Base-by-base conservation (phyloP, 805 yeast species). In the Jamesozyma piceae region DNA sequence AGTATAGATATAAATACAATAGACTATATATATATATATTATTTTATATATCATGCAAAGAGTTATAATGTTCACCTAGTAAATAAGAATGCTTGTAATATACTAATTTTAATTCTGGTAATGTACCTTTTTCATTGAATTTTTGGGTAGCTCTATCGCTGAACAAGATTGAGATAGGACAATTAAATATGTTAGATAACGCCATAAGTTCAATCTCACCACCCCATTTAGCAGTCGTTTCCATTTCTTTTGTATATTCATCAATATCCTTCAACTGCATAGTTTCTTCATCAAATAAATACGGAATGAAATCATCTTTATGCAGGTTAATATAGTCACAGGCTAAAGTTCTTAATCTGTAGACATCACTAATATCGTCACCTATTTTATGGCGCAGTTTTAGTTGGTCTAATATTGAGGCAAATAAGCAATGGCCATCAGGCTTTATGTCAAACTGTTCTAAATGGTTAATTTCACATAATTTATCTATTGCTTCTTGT, bases 41-140 rank as follows among this genome's bases (percentile, higher is more conserved):
- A 8, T 24, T 24, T 15, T 26, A 36, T 24, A 72, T 70, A 62
- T 77, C 81, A 42, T 70, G 80, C 9, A 82, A 57, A 2, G 96
- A 86, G 59, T 90, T 90, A 63, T 90, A 90, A 65, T 90, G 98
- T 64, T 89, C 97, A 22, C 98, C 98, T 20, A 90, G 71, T 0
- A 96, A 92, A 60, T 77, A 90, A 14, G 78, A 75, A 57, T 88
- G 92, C 60, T 80, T 82, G 62, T 85, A 90, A 57, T 80, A 90
- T 0, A 86, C 95, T 44, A 90, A 57, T 49, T 75, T 76, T 51
- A 90, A 65, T 51, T 70, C 78, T 2, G 77, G 75, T 19, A 68
- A 68, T 2, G 60, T 51, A 1, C 75, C 82, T 0, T 67, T 70
- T 49, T 77, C 86, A 52, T 85, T 83, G 43, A 85, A 75, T 30